Percentiles rank a stretch among this genome's conserved stretches.
These are phyloP conservation scores for Hypomontagnella monticulosa DNA, from an alignment of 495 filamentous ascomycete genomes.

Conservation along the genomic window DNA sequence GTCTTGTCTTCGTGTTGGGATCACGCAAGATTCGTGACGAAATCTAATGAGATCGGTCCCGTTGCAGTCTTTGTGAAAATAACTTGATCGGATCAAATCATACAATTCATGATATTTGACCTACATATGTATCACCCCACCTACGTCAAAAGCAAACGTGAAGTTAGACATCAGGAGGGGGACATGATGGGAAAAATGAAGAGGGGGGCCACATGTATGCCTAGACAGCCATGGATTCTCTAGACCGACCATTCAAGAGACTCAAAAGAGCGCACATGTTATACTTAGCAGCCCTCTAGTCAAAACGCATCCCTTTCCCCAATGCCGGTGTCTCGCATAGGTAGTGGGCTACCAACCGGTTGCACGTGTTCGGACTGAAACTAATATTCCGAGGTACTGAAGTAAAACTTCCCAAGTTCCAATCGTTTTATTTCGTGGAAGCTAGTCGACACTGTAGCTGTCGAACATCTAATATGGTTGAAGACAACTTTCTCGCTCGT, in stretches of 20 bases:
- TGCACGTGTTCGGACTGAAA: not conserved
- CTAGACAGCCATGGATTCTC: conserved; percentile 3
- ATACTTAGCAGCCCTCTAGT: not conserved
- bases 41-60: conserved; percentile 17
- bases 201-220: not conserved
- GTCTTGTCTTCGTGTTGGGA: conserved; percentile 14
- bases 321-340: not conserved
- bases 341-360: not conserved
- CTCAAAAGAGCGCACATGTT: no score
- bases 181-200: not conserved
- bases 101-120: not conserved
- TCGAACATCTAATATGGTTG: conserved; percentile 1
- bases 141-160: conserved; percentile 18
- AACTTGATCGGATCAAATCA: conserved; percentile 5
- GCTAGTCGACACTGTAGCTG: not conserved
- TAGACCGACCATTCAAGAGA: conserved; percentile 3
- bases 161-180: not conserved
- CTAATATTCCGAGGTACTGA: conserved; percentile 6
- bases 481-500: not conserved
- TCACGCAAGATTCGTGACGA: conserved; percentile 21
- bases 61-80: not conserved
- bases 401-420: not conserved
- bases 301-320: not conserved
- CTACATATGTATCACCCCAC: conserved; percentile 11
- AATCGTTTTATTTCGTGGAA: not conserved